phyloP scores from a whole-genome alignment of 768 basidiomycete species.

The Lactarius tabidus region DNA sequence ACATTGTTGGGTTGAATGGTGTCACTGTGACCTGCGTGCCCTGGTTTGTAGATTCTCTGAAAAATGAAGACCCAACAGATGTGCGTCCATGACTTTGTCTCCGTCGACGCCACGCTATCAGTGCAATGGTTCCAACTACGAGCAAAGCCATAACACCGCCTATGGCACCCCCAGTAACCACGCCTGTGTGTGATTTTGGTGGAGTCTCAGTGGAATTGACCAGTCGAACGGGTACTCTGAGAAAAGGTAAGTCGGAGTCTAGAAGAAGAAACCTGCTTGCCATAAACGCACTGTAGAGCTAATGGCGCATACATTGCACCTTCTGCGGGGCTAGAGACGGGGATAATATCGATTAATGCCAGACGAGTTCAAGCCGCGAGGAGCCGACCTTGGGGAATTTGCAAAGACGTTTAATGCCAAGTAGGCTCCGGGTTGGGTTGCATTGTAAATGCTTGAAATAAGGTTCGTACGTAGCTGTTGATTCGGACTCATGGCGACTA shows the following conservation, averaged over 20 bases:
- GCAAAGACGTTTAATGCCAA: too few species aligned
- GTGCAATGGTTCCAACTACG: background rate
- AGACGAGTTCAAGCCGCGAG: background rate
- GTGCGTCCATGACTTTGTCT: too few species aligned
- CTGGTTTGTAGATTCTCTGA: too few species aligned
- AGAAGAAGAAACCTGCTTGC: background rate
- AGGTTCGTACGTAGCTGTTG: background rate
- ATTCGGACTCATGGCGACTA: conserved; percentile 6
- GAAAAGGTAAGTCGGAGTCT: background rate
- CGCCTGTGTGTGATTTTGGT: background rate
- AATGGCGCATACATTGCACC: background rate
- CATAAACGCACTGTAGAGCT: background rate
- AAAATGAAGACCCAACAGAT: too few species aligned
- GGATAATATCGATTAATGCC: background rate
- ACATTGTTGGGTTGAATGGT: too few species aligned
- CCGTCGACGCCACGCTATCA: background rate
- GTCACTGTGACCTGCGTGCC: too few species aligned
- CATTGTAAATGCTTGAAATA: conserved; percentile 3
- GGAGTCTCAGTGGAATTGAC: background rate
- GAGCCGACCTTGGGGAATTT: background rate
- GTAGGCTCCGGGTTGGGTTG: too few species aligned
- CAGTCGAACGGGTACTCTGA: background rate
- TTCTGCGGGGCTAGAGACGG: background rate
- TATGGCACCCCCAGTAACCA: background rate
- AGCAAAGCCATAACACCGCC: too few species aligned